These are phyloP conservation scores for Tritrichomonas foetus DNA, from an alignment of 208 protist species.

Conservation along the genomic window DNA sequence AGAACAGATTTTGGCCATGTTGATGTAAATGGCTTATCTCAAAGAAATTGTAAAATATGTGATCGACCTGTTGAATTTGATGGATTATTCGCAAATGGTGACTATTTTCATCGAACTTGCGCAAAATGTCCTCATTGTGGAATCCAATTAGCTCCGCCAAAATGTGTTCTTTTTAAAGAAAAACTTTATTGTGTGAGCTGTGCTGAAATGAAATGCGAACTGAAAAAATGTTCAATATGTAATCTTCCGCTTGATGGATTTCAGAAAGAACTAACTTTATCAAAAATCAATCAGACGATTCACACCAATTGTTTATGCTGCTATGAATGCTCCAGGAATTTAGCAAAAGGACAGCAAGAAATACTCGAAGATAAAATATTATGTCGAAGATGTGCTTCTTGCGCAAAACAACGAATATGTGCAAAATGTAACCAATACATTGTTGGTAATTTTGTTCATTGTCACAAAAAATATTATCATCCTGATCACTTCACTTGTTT, in stretches of 20 bases:
- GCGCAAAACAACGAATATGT: background rate
- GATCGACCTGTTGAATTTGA: no score
- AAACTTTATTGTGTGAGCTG: background rate
- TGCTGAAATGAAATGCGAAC: background rate
- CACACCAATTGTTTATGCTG: background rate
- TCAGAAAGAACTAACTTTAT: background rate
- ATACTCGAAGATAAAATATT: background rate
- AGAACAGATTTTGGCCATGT: no score
- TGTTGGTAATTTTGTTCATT: background rate
- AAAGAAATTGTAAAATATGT: no score
- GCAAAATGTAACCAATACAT: background rate
- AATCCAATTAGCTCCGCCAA: background rate
- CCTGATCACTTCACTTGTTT: background rate
- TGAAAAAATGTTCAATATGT: background rate
- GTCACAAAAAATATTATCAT: background rate
- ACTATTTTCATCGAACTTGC: background rate
- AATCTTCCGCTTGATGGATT: background rate
- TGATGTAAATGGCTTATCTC: no score
- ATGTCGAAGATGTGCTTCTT: background rate
- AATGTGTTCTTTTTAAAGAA: background rate
- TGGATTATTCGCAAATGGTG: no score
- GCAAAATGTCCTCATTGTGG: background rate
- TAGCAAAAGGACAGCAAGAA: background rate
- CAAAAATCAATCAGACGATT: background rate
- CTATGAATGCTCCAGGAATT: background rate